Evolutionary conservation across 1,284 basidiomycete genomes (phyloP).

Genomic region (Albatrellus sp.): DNA sequence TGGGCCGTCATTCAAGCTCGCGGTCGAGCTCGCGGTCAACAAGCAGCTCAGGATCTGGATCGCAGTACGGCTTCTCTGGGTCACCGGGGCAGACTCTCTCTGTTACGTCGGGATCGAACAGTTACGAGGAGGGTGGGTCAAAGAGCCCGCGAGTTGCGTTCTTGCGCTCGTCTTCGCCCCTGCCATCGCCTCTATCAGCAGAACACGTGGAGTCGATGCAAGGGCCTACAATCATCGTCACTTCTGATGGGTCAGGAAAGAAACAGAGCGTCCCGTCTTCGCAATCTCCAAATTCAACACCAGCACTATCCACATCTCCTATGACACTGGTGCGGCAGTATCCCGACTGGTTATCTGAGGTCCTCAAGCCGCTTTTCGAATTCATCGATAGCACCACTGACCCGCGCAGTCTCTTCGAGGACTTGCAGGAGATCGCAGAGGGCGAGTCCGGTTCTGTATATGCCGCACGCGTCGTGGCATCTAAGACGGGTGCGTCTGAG

Average conservation of each 20-base stretch:
- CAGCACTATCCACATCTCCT: conserved; percentile 6
- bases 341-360: conserved; percentile 40
- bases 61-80: conserved; percentile 4
- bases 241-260: conserved; percentile 1
- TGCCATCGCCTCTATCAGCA: conserved; percentile 10
- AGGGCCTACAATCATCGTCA: conserved; percentile 8
- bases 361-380: conserved; percentile 48
- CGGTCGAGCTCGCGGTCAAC: conserved; percentile 1
- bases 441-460: conserved; percentile 69
- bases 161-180: conserved; percentile 5
- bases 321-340: conserved; percentile 28
- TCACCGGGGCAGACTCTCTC: conserved; percentile 7
- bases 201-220: background rate
- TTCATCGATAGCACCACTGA: conserved; percentile 52
- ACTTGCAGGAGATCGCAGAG: conserved; percentile 65
- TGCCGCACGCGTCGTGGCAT: conserved; percentile 36
- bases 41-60: background rate
- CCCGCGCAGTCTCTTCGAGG: conserved; percentile 46
- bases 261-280: background rate
- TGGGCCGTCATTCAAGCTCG: conserved; percentile 1
- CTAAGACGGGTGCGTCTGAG: conserved; percentile 7
- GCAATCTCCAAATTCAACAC: conserved; percentile 9
- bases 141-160: conserved; percentile 10
- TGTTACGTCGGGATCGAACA: conserved; percentile 10
- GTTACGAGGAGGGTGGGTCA: conserved; percentile 8